Base-by-base conservation (phyloP, 257 asterid genomes). In the Orobanche coerulescens region DNA sequence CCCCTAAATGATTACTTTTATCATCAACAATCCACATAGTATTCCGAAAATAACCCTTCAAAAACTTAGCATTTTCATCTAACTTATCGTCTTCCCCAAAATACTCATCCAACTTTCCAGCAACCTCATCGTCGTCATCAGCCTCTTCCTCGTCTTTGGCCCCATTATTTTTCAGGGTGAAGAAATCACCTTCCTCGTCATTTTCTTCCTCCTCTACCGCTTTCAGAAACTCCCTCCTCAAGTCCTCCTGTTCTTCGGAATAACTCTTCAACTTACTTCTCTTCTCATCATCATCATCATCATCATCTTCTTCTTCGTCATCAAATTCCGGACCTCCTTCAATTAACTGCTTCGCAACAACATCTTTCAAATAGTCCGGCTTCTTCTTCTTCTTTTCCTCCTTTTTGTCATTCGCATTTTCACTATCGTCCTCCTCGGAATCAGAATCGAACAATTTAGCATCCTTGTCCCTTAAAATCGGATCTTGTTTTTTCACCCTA, bases 351-450 rank as follows among this genome's bases (percentile, higher is more conserved):
- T 76, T 76, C 11, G 89, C 74, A 10, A 71, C 75, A 16, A 86
- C 88, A 76, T 88, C 95, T 76, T 84, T 88, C 82, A 92, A 82
- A 73, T 83, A 80, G 90, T 72, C 58, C 0, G 90, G 89, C 70
- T 80, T 62, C 78, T 70, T 79, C 64, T 78, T 76, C 18, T 28
- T 56, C 42, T 46, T 5, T 14, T 25, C 72, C 58, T 0, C 65
- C 16, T 46, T 58, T 30, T 9, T 40, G 15, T 60, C 72, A 49
- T 36, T 61, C 10, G 15, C 66, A 37, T 71, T 19, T 12, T 19
- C 75, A 44, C 30, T 12, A 15, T 54, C 62, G 19, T 42, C 70
- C 0, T 65, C 64, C 4, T 67, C 93, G 0, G 78, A 74, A 1
- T 72, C 95, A 6, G 87, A 84, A 42, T 65, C 14, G 36, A 88